Base-by-base conservation (phyloP, 441 rosid species). In the Populus hybrid region DNA sequence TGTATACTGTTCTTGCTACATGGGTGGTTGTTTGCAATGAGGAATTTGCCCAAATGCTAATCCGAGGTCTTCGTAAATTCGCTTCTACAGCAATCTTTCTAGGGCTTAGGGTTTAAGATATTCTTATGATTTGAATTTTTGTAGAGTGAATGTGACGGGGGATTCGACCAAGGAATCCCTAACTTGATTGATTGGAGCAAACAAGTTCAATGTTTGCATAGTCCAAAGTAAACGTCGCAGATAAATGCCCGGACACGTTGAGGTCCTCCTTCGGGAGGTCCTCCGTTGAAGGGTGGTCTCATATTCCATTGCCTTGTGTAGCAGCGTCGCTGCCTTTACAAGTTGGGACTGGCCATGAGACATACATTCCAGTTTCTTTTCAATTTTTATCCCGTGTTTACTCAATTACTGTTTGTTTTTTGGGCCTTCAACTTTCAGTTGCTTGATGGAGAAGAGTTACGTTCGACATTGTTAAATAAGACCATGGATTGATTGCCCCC, bases 291-390 rank as follows among this genome's bases (percentile, higher is more conserved):
- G 21, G 79, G 69, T 20, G 81, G 88, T 81, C 86, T 87, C 30
- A 28, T 28, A 28, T 28, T 28, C 30, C 30, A 28, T 28, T 28
- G 30, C 30, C 30, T 28, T 28, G 86, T 79, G 85, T 79, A 87
- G 89, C 90, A 72, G 89, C 89, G 81, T 89, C 67, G 90, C 83
- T 73, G 90, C 89, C 74, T 74, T 89, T 80, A 87, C 87, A 80
- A 71, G 76, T 69, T 86, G 86, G 90, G 92, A 87, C 78, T 80
- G 85, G 87, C 90, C 89, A 73, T 20, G 67, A 64, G 63, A 57
- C 63, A 16, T 57, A 10, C 21, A 57, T 14, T 10, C 5, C n/a
- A 35, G 8, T 35, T 35, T 35, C 36, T 35, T 35, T 35, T 35
- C 38, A 8, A 2, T 61, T 14, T 14, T 18, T 61, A 3, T 20